Percentiles rank a stretch among this genome's conserved stretches.
Evolutionary conservation across 2,329 filamentous ascomycete species (phyloP).

Genomic region (Colletotrichum tropicale): DNA sequence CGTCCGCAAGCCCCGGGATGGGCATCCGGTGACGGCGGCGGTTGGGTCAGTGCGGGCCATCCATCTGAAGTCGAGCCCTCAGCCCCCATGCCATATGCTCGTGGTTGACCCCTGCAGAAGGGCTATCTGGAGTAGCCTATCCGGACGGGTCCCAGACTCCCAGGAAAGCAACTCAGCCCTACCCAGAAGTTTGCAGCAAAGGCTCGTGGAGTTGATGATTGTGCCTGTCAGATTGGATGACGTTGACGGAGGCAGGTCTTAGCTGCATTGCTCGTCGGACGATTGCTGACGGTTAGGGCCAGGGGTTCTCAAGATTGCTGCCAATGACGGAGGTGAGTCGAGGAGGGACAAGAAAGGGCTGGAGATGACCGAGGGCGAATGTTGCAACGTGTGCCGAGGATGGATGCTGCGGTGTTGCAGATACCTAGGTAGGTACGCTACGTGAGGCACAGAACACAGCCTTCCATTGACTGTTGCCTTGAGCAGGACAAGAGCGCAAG

Average conservation of each 20-base stretch:
- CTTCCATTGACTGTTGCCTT: not conserved
- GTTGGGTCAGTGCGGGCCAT: not conserved
- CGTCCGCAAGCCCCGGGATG: not conserved
- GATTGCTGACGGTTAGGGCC: not conserved
- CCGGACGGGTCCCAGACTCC: not conserved
- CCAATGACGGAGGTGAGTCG: not conserved
- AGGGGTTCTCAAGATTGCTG: not conserved
- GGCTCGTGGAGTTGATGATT: not conserved
- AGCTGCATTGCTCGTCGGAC: not conserved
- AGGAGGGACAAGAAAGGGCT: not conserved
- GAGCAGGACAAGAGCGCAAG: not conserved
- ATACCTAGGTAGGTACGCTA: not conserved
- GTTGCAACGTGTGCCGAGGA: not conserved
- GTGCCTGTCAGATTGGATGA: not conserved
- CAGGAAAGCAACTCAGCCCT: constrained; percentile 6
- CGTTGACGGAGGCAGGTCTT: not conserved
- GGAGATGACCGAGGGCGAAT: not conserved
- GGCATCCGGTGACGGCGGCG: not conserved
- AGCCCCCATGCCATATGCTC: not conserved
- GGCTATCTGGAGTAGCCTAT: not conserved
- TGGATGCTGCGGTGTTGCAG: not conserved
- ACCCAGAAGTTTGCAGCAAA: not conserved
- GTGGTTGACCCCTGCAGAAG: constrained; percentile 5
- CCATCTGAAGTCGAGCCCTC: not conserved
- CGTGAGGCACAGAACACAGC: not conserved